Conservation (phyloP, 352 stramenopile species). For the Phytophthora chlamydospora region DNA sequence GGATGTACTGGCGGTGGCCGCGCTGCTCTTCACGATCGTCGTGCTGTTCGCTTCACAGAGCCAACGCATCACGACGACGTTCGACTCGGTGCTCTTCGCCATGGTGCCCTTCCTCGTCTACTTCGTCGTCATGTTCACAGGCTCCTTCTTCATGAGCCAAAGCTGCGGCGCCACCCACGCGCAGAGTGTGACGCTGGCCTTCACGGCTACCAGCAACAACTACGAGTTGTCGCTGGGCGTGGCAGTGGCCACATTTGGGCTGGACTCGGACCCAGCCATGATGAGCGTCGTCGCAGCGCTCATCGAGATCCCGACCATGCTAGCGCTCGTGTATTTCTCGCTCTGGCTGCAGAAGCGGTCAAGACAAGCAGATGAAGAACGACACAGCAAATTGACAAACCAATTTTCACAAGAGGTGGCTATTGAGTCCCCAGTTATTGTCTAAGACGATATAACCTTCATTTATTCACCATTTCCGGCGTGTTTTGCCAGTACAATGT, state of each 20-base stretch:
- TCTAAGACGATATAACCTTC: not conserved
- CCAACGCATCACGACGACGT: slow-evolving; percentile 56
- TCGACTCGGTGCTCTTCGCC: slow-evolving; percentile 63
- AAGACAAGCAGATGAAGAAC: slow-evolving; percentile 1
- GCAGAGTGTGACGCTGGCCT: slow-evolving; percentile 57
- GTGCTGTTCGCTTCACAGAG: slow-evolving; percentile 81
- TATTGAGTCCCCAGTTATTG: slow-evolving; percentile 13
- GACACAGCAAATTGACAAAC: not conserved
- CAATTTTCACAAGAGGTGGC: slow-evolving; percentile 5
- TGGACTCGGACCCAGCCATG: slow-evolving; percentile 71
- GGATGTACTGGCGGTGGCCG: slow-evolving; percentile 53
- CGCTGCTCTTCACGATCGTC: slow-evolving; percentile 72
- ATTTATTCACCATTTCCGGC: no score
- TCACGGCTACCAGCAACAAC: slow-evolving; percentile 90
- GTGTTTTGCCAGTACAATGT: no score
- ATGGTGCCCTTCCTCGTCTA: slow-evolving; percentile 69
- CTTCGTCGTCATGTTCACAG: slow-evolving; percentile 64
- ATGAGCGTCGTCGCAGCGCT: slow-evolving; percentile 53
- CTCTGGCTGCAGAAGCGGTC: slow-evolving; percentile 24
- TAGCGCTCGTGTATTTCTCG: slow-evolving; percentile 38
- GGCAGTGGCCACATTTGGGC: slow-evolving; percentile 68
- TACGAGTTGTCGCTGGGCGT: slow-evolving; percentile 81
- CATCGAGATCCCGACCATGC: slow-evolving; percentile 56
- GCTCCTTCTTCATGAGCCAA: slow-evolving; percentile 48
- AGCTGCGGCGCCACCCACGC: slow-evolving; percentile 45